Percentiles rank a stretch among this genome's conserved stretches.
phyloP scores from a whole-genome alignment of 331 rosid species.

The Malus hybrid region DNA sequence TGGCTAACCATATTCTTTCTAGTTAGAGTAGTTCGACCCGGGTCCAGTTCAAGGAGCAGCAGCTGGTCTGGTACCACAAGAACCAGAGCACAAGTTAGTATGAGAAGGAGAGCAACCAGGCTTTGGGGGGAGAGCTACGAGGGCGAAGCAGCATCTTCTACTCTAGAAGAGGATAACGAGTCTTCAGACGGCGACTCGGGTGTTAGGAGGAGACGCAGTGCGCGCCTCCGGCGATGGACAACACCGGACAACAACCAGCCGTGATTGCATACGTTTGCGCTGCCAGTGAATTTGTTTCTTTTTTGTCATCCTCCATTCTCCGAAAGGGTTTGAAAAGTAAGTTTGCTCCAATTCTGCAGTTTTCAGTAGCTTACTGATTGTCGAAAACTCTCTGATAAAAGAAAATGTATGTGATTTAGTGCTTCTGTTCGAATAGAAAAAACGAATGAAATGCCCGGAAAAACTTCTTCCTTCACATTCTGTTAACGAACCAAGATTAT shows the following conservation, averaged over 20 bases:
- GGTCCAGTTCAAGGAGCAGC: slow-evolving; percentile 40
- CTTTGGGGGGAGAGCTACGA: slow-evolving; percentile 85
- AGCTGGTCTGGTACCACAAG: slow-evolving; percentile 65
- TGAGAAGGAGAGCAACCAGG: slow-evolving; percentile 65
- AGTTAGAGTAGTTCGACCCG: slow-evolving; percentile 72
- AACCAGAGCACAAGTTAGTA: slow-evolving; percentile 65
- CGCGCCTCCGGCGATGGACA: slow-evolving; percentile 38
- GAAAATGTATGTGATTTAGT: too few relatives aligned
- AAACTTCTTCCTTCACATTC: neutral
- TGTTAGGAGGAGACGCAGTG: slow-evolving; percentile 44
- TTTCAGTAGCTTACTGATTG: neutral
- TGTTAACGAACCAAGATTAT: neutral
- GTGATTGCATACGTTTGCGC: slow-evolving; percentile 25
- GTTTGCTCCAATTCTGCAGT: slow-evolving; percentile 18
- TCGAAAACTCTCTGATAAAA: neutral
- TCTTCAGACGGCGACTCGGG: slow-evolving; percentile 79
- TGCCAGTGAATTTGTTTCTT: slow-evolving; percentile 9
- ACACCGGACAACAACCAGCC: slow-evolving; percentile 64
- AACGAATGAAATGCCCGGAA: neutral
- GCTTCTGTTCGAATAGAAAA: neutral
- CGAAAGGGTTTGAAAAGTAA: slow-evolving; percentile 27
- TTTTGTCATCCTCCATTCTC: neutral
- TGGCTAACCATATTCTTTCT: slow-evolving; percentile 84
- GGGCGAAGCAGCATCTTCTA: slow-evolving; percentile 65
- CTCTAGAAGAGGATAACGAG: slow-evolving; percentile 69